Percentiles rank a stretch among this genome's conserved stretches.
Conservation (phyloP, 108 stramenopile species). For the Nannochloropsis gaditana region DNA sequence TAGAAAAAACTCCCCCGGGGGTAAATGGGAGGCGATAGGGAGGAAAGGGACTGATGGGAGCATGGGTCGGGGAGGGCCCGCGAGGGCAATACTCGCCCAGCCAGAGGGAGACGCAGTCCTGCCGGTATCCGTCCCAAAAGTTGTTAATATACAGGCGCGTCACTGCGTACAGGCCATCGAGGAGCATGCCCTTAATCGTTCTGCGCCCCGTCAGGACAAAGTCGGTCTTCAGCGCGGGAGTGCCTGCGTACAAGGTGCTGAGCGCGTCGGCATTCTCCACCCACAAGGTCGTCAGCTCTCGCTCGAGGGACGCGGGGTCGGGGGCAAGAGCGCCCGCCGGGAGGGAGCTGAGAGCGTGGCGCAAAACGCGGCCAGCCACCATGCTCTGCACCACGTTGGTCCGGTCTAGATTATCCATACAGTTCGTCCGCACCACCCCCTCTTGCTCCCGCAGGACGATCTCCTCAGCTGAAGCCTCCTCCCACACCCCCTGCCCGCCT, state of each 20-base stretch:
- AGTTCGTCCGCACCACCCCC: constrained; percentile 89
- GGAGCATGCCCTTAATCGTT: constrained; percentile 68
- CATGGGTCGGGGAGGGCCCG: neutral
- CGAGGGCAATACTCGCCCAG: neutral
- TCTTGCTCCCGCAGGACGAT: constrained; percentile 58
- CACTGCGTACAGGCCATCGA: constrained; percentile 68
- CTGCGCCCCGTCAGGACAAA: constrained; percentile 76
- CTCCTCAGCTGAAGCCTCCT: neutral
- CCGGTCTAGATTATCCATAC: constrained; percentile 96
- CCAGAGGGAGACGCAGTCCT: constrained; percentile 15
- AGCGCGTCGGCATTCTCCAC: neutral
- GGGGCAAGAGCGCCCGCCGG: neutral
- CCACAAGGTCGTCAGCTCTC: constrained; percentile 12
- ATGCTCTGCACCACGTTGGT: constrained; percentile 96
- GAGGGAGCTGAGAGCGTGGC: neutral
- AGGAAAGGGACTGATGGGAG: neutral
- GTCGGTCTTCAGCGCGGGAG: constrained; percentile 85
- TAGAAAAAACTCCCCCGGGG: neutral
- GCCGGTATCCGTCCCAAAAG: constrained; percentile 66
- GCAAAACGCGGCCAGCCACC: constrained; percentile 63
- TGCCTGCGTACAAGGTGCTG: constrained; percentile 74
- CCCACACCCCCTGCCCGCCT: neutral
- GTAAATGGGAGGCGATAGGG: constrained; percentile 14
- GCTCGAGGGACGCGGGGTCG: neutral
- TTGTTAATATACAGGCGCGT: constrained; percentile 79